Evolutionary conservation across 345 rosid genomes (phyloP), one percentile per base, ranked within the genome.

Genomic region (Eucalyptus paniculata): DNA sequence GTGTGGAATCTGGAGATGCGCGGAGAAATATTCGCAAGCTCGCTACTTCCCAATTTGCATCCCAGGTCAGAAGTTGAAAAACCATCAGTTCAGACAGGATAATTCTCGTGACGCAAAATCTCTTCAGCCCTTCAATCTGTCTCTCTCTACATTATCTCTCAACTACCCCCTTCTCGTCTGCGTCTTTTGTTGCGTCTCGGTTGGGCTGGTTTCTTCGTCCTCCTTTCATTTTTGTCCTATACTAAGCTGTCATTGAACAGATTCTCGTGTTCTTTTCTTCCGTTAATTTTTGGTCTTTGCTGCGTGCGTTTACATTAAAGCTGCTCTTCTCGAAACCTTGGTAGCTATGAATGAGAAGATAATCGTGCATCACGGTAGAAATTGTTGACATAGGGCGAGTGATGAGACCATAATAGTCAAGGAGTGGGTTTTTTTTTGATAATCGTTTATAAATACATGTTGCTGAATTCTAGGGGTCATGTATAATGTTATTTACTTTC

Each of bases 351-450:
- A 65, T n/a, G 77, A 65, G 37, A n/a, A 65, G 77, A 16, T 8
- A 65, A n/a, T 65, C 19, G 21, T 53, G 26, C 58, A 53, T 53
- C 58, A 21, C 11, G 26, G 2, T 11, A 53, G 26, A 19, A 8
- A 53, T 21, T 53, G 58, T 21, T 21, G 58, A 53, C 58, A 53
- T 53, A 53, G 58, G 58, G 58, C 11, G 26, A 19, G 58, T 53
- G 11, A 53, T 21, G 58, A 53, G 26, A 53, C 58, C 58, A 19
- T 2, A 0, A 53, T 53, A 53, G 58, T 53, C 58, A 21, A 53
- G 58, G 0, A 1, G 58, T 53, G 58, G 58, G 26, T 19, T 53
- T 21, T 53, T 17, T 53, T 3, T 19, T 0, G n/a, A 19, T 53
- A 53, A 19, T 53, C 0, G 1, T 53, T 53, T 53, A 21, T 53